These are phyloP conservation scores for Ganoderma meredithae DNA, from an alignment of 1,284 basidiomycete species.

Conservation along the genomic window DNA sequence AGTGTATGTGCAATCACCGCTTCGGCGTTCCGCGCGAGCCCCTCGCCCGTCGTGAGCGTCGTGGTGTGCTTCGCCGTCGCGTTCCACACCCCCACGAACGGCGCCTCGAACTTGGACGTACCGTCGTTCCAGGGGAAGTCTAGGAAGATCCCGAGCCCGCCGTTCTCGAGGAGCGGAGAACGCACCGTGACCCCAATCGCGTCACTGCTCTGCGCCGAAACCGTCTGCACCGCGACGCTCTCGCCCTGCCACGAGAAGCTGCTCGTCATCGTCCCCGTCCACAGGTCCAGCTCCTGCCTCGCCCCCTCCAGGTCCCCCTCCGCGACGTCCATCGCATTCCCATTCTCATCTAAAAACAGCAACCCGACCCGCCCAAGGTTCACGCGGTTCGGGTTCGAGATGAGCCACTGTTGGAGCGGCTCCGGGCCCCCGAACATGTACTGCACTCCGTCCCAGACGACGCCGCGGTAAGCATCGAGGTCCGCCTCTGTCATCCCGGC, in stretches of 20 bases:
- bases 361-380: constrained; percentile 62
- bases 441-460: constrained; percentile 58
- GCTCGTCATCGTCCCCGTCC: constrained; percentile 60
- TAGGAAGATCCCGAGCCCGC: constrained; percentile 57
- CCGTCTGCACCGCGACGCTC: constrained; percentile 49
- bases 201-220: constrained; percentile 50
- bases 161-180: constrained; percentile 50
- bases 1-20: constrained; percentile 54
- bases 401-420: constrained; percentile 62
- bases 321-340: constrained; percentile 44
- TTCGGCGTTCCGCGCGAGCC: constrained; percentile 35
- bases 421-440: constrained; percentile 61
- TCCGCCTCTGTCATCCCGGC: constrained; percentile 50
- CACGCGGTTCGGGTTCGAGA: constrained; percentile 63
- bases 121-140: constrained; percentile 73
- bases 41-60: constrained; percentile 36
- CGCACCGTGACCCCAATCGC: constrained; percentile 50
- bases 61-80: constrained; percentile 58
- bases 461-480: constrained; percentile 56
- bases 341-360: constrained; percentile 46
- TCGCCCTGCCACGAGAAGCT: constrained; percentile 48
- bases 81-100: constrained; percentile 63
- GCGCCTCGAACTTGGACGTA: constrained; percentile 59
- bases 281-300: constrained; percentile 58
- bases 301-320: constrained; percentile 48